A percentile compares a stretch with the other conserved stretches of the same genome.
These are phyloP conservation scores for barrel medic (Medicago truncatula) DNA, from an alignment of 306 rosid species.

Conservation along the genomic window MtrunA17r5.0-ANR NC_053044.1:6141001-6141500, in stretches of 20 bases:
- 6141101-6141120: constrained; percentile 1
- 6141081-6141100: constrained; percentile 10
- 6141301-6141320: background rate
- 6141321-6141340: background rate
- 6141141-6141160: background rate
- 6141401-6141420: background rate
- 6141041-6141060: background rate
- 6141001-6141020: background rate
- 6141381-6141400: background rate
- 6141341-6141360: background rate
- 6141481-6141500: constrained; percentile 25
- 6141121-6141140: background rate
- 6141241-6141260: background rate
- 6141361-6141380: background rate
- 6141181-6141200: constrained; percentile 6
- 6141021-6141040: background rate
- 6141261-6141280: background rate
- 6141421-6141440: background rate
- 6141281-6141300: background rate
- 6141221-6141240: background rate
- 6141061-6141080: constrained; percentile 6
- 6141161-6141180: background rate
- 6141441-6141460: constrained; percentile 23
- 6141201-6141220: background rate
- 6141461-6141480: constrained; percentile 10